Evolutionary conservation across 495 filamentous ascomycete species (phyloP), one percentile per base, ranked within the genome.

Genomic region (Penicillium longicatenatum): DNA sequence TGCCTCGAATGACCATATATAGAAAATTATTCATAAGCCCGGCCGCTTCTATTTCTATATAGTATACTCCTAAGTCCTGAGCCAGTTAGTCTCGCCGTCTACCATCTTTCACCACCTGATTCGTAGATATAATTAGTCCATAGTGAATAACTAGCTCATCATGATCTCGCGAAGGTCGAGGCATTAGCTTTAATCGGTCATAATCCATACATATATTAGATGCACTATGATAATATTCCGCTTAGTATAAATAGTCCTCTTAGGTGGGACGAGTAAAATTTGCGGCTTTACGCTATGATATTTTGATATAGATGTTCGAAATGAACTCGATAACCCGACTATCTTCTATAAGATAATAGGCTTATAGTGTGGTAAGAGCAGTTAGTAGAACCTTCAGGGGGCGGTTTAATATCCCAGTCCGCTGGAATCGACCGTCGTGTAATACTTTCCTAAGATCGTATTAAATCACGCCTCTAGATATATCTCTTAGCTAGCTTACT

Each of bases 361-460:
- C 26, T 19, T 45, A 16, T 9, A 57, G 21, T 37, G 3, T 37
- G 16, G 50, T 35, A 20, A 54, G 16, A n/a, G 57, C 52, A 3
- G 51, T 51, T 4, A 54, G 52, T 2, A 60, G 45, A 1, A 21
- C 12, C 2, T 17, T 50, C 6, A 51, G 46, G 0, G 57, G 57
- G 6, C 30, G 35, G 26, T 55, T 60, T 7, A 60, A 29, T 14
- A 54, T 58, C 0, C 68, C 66, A 2, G 64, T 77, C 19, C 62
- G 59, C 46, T 24, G 42, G 47, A 75, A 70, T 3, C 46, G 20
- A 30, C 20, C 50, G 16, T 21, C 50, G 16, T 24, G 6, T 17
- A 31, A 30, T 7, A 39, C 35, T 24, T 67, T 67, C 0, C 60
- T 61, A 31, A 61, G 35, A 42, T 72, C 69, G 21, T 59, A 68